Conservation (phyloP, 768 basidiomycete genomes). For the Filobasidium wieringae region DNA sequence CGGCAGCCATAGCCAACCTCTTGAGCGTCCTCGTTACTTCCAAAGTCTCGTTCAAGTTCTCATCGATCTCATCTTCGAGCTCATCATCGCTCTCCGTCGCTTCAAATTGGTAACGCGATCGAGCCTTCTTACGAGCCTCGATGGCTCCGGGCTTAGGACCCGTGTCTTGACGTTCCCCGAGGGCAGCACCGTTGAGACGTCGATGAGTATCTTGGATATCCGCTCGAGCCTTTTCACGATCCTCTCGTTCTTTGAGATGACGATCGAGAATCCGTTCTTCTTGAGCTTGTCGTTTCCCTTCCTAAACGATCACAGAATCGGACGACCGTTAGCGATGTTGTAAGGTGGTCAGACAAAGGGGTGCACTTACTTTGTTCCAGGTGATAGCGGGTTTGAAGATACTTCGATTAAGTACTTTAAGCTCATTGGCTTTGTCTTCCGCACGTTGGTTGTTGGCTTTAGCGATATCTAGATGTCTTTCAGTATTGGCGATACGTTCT, state of each 20-base stretch:
- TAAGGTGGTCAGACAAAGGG: not conserved
- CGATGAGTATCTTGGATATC: slow-evolving; percentile 80
- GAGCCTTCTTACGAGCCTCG: slow-evolving; percentile 52
- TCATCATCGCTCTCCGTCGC: slow-evolving; percentile 82
- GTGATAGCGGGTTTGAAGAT: slow-evolving; percentile 88
- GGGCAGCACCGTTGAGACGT: slow-evolving; percentile 58
- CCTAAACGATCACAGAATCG: slow-evolving; percentile 31
- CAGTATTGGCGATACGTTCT: slow-evolving; percentile 69
- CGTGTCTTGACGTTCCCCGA: slow-evolving; percentile 40
- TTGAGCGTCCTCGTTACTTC: slow-evolving; percentile 66
- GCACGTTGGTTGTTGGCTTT: slow-evolving; percentile 77
- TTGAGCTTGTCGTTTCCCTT: slow-evolving; percentile 72
- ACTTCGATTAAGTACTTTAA: slow-evolving; percentile 84
- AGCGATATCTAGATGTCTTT: slow-evolving; percentile 83
- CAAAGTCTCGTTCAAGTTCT: slow-evolving; percentile 75
- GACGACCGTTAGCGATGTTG: not conserved
- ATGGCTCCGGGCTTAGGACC: slow-evolving; percentile 45
- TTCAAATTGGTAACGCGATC: slow-evolving; percentile 83
- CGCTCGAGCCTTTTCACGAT: slow-evolving; percentile 71
- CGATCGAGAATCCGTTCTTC: slow-evolving; percentile 72
- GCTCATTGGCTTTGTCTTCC: slow-evolving; percentile 84
- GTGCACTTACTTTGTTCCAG: slow-evolving; percentile 60
- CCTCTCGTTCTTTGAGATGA: slow-evolving; percentile 71
- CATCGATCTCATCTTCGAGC: slow-evolving; percentile 84
- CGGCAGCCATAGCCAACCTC: slow-evolving; percentile 67